Base-by-base conservation (phyloP, 1,284 basidiomycete species). In the Earliella scabrosa region DNA sequence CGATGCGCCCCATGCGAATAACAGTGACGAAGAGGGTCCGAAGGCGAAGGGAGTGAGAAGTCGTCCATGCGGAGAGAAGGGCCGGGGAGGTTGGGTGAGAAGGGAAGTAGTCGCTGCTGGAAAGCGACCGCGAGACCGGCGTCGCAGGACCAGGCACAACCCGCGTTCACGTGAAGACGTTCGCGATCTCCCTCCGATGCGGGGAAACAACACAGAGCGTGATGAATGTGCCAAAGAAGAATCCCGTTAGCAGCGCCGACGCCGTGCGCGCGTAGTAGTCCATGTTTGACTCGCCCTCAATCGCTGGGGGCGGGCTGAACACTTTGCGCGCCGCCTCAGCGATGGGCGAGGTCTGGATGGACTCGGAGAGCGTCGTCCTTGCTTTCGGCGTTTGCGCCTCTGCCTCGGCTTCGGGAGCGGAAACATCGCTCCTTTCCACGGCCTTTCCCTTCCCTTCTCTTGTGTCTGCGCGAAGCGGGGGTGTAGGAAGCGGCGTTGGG, bases 201-300 rank as follows among this genome's bases (percentile, higher is more conserved):
- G 69, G 69, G 50, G 72, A 68, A 46, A 73, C 60, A 32, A 72
- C 60, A 58, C 71, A 73, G 32, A 75, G 63, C 46, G 74, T 69
- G 58, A 73, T 60, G 61, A 74, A 71, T 36, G 73, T 68, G 49
- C 74, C 74, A 29, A 74, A 66, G 56, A 74, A 65, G 54, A 75
- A 70, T 36, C 73, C 73, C 10, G 74, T 71, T 56, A 75, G 59
- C 54, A 74, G 66, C 58, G 71, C 71, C 40, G 71, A 74, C 53
- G 72, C 71, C 26, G 71, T 71, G 26, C 65, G 63, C 52, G 68
- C 68, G 61, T 69, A 66, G 49, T 60, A 63, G 23, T 70, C 66
- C 43, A 60, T 53, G 52, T 47, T 55, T 20, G 56, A 52, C 36
- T 58, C 53, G 31, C 31, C 54, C 41, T 44, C 41, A 23, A 41